Conservation (phyloP, 2,329 filamentous ascomycete genomes). For the Alternaria novae-zelandiae region DNA sequence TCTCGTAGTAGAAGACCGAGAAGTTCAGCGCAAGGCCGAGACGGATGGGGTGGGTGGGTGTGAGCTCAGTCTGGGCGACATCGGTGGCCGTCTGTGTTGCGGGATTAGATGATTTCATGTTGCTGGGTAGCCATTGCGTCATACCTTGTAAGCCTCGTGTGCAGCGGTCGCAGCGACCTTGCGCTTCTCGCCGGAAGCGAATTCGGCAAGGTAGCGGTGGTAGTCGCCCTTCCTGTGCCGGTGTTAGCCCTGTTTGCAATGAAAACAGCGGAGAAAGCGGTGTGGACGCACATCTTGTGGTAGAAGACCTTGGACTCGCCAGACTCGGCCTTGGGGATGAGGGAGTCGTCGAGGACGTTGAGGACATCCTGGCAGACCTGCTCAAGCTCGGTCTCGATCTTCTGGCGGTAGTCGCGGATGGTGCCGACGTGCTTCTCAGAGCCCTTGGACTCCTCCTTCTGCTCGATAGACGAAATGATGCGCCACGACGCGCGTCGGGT, state of each 20-base stretch:
- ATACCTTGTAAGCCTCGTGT: constrained; percentile 97
- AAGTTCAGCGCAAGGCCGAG: constrained; percentile 98
- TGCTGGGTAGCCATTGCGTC: constrained; percentile 39
- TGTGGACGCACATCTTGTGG: constrained; percentile 90
- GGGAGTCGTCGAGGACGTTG: constrained; percentile 87
- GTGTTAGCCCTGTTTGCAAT: constrained; percentile 21
- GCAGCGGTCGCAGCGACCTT: constrained; percentile 86
- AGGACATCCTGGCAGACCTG: constrained; percentile 98
- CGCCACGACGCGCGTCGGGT: constrained; percentile 98
- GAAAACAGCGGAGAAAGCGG: not conserved
- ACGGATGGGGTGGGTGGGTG: constrained; percentile 96
- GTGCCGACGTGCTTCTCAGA: constrained; percentile 91
- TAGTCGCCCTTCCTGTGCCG: constrained; percentile 88
- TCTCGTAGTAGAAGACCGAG: constrained; percentile 99
- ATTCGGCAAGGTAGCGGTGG: constrained; percentile 94
- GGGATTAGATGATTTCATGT: constrained; percentile 28
- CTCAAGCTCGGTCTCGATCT: constrained; percentile 97
- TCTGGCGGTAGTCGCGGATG: constrained; percentile 97
- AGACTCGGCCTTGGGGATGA: constrained; percentile 94
- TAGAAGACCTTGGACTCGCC: constrained; percentile 99
- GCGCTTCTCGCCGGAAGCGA: constrained; percentile 90
- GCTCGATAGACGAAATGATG: constrained; percentile 99
- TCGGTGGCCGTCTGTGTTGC: constrained; percentile 85
- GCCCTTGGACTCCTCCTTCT: constrained; percentile 99
- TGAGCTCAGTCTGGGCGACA: constrained; percentile 96